These are phyloP conservation scores for Cladosporium oxysporum DNA, from an alignment of 2,329 filamentous ascomycete species.

Conservation along the genomic window DNA sequence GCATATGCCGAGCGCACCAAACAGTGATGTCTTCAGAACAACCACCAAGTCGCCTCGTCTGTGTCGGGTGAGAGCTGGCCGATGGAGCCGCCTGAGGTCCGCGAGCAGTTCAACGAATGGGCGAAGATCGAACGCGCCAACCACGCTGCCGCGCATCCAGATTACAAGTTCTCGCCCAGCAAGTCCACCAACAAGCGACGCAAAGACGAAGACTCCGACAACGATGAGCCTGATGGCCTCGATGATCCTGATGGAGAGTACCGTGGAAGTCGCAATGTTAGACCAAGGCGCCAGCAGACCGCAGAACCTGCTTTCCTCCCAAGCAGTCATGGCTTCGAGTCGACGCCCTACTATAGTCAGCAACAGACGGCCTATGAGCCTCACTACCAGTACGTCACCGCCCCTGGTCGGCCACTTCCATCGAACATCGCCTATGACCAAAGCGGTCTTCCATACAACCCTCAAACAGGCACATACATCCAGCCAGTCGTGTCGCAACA, in stretches of 20 bases:
- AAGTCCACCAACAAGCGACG: conserved; percentile 62
- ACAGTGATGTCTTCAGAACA: conserved; percentile 76
- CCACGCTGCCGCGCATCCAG: conserved; percentile 80
- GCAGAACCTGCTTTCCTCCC: conserved; percentile 29
- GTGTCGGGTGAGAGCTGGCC: conserved; percentile 88
- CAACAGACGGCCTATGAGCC: conserved; percentile 32
- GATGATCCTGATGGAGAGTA: conserved; percentile 40
- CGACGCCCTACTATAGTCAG: conserved; percentile 36
- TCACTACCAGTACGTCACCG: conserved; percentile 33
- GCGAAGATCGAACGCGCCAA: conserved; percentile 80
- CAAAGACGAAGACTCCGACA: conserved; percentile 37
- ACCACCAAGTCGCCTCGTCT: conserved; percentile 88
- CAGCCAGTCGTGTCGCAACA: conserved; percentile 28
- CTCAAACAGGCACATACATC: conserved; percentile 32
- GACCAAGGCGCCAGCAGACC: conserved; percentile 28
- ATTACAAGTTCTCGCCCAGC: conserved; percentile 90
- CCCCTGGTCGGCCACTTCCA: conserved; percentile 31
- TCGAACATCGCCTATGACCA: conserved; percentile 35
- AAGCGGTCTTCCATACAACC: conserved; percentile 33
- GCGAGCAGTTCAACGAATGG: conserved; percentile 74
- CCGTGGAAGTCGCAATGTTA: conserved; percentile 31
- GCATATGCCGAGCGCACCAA: conserved; percentile 88
- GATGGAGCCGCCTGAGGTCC: conserved; percentile 71
- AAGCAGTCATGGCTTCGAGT: conserved; percentile 33
- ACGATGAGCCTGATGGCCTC: conserved; percentile 37